Evolutionary conservation across 1,139 yeast genomes (phyloP).

Genomic region (Lodderomyces elongisporus): DNA sequence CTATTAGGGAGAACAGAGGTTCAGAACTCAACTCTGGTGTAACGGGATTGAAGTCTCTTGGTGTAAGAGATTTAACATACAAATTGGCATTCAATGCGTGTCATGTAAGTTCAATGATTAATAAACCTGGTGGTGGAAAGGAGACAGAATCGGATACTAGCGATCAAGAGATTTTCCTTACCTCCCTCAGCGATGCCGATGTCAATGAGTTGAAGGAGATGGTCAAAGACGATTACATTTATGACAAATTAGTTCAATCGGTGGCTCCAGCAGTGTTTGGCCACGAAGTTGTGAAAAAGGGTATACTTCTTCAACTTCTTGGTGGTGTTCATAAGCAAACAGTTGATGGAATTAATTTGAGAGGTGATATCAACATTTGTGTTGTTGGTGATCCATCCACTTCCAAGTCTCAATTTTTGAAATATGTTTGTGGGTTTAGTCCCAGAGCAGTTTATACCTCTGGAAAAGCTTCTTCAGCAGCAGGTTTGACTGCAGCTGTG

Average conservation of each 20-base stretch:
- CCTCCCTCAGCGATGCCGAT: conserved; percentile 76
- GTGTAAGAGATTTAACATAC: conserved; percentile 92
- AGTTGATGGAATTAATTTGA: conserved; percentile 86
- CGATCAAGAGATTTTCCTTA: conserved; percentile 77
- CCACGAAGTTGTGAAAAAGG: conserved; percentile 91
- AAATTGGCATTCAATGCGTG: conserved; percentile 89
- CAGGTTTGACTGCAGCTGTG: conserved; percentile 98
- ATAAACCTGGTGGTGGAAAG: conserved; percentile 35
- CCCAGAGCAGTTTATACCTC: conserved; percentile 97
- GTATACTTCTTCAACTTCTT: conserved; percentile 77
- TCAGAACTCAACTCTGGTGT: conserved; percentile 84
- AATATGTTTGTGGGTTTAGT: conserved; percentile 86
- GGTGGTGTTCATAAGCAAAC: conserved; percentile 97
- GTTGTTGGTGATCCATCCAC: conserved; percentile 98
- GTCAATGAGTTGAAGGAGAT: conserved; percentile 79
- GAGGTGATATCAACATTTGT: conserved; percentile 97
- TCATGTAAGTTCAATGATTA: conserved; percentile 64
- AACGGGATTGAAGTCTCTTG: conserved; percentile 77
- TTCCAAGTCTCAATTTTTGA: conserved; percentile 91
- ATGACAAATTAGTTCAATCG: conserved; percentile 79
- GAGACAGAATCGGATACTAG: conserved; percentile 38
- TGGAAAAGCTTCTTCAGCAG: conserved; percentile 98
- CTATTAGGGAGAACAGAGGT: conserved; percentile 57
- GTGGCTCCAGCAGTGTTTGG: conserved; percentile 98
- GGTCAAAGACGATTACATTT: conserved; percentile 88